A percentile compares a stretch with the other conserved stretches of the same genome.
Conservation (phyloP, 2,329 filamentous ascomycete genomes). For the Epichloe festucae region DNA sequence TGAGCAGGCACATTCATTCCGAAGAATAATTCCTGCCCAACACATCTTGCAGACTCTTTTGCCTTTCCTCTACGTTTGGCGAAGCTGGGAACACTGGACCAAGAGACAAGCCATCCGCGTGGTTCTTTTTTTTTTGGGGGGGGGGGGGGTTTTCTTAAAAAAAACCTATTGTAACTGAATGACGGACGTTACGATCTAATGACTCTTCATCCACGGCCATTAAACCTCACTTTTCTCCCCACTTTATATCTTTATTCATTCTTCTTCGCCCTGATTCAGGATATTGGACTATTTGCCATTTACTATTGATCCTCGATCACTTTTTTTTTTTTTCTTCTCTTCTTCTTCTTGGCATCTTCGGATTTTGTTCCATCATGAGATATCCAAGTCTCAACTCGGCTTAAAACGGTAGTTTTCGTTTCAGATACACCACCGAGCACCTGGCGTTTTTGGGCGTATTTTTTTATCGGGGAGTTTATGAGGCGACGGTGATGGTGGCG, state of each 20-base stretch:
- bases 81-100: slow-evolving; percentile 7
- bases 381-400: neutral
- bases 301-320: slow-evolving; percentile 4
- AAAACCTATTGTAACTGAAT: neutral
- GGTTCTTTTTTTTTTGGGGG: too few relatives aligned
- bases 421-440: slow-evolving; percentile 15
- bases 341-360: slow-evolving; percentile 6
- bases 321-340: slow-evolving; percentile 9
- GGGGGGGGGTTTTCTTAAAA: too few relatives aligned
- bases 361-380: neutral
- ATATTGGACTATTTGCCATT: neutral
- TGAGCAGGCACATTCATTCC: slow-evolving; percentile 5
- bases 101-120: slow-evolving; percentile 4
- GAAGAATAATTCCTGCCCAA: slow-evolving; percentile 1
- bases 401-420: slow-evolving; percentile 1
- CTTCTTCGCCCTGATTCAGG: neutral
- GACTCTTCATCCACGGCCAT: slow-evolving; percentile 7
- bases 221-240: neutral
- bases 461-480: neutral
- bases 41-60: slow-evolving; percentile 14
- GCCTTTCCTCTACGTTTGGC: slow-evolving; percentile 6
- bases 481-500: neutral
- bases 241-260: slow-evolving; percentile 2
- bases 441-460: slow-evolving; percentile 13
- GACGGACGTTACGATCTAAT: slow-evolving; percentile 8